phyloP scores from a whole-genome alignment of 306 rosid genomes.

The Prunus persica region DNA sequence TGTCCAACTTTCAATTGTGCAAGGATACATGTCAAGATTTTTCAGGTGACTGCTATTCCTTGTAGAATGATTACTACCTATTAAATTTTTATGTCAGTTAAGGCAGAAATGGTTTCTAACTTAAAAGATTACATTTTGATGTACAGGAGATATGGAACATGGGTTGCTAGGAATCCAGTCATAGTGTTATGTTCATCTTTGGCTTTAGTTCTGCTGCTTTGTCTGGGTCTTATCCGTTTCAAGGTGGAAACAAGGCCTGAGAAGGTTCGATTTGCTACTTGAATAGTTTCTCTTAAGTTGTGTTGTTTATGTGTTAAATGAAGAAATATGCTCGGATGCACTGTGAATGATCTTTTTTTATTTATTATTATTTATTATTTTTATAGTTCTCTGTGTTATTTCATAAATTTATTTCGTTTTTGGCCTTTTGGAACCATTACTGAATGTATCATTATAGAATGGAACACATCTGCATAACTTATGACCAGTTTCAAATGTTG shows the following conservation, averaged over 20 bases:
- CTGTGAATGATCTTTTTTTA: neutral
- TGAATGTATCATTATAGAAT: neutral
- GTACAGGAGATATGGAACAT: slow-evolving; percentile 81
- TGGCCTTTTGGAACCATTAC: neutral
- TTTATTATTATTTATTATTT: too few species aligned
- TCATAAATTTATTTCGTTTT: neutral
- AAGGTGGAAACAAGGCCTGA: slow-evolving; percentile 96
- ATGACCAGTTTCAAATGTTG: neutral
- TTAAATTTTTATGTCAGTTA: slow-evolving; percentile 5
- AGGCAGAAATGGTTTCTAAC: slow-evolving; percentile 33
- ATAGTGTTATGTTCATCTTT: slow-evolving; percentile 67
- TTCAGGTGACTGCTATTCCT: slow-evolving; percentile 55
- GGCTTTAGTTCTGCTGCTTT: slow-evolving; percentile 70
- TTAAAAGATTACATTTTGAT: slow-evolving; percentile 9
- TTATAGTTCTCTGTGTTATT: neutral
- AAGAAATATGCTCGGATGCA: neutral
- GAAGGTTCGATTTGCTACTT: slow-evolving; percentile 51
- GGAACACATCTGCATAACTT: neutral
- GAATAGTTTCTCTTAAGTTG: slow-evolving; percentile 14
- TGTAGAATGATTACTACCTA: neutral
- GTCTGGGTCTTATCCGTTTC: slow-evolving; percentile 83
- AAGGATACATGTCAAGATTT: slow-evolving; percentile 80
- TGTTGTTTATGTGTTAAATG: neutral
- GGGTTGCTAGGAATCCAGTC: slow-evolving; percentile 84
- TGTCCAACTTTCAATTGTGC: slow-evolving; percentile 80